Conservation (phyloP, 805 yeast species). For the Candida golubevii region DNA sequence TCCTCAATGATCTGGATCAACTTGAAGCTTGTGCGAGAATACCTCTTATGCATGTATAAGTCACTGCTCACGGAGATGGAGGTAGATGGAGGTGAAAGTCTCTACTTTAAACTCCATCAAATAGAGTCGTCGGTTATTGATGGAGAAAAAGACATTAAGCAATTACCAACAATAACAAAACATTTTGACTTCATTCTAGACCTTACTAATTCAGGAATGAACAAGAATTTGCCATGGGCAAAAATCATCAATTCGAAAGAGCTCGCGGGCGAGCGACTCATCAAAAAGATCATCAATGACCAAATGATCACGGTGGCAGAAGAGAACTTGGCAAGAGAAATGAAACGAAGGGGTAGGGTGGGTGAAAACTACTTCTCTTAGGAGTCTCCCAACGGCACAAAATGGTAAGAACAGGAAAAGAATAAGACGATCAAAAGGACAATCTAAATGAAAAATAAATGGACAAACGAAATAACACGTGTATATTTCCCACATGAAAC, state of each 20-base stretch:
- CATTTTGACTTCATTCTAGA: constrained; percentile 21
- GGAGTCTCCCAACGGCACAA: not conserved
- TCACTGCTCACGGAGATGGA: constrained; percentile 1
- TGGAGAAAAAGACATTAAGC: not conserved
- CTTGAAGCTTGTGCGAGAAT: constrained; percentile 33
- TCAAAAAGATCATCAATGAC: constrained; percentile 28
- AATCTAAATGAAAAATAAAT: too few relatives aligned
- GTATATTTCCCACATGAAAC: not conserved
- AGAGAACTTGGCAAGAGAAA: constrained; percentile 27
- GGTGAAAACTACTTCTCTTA: constrained; percentile 37
- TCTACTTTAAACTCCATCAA: constrained; percentile 6
- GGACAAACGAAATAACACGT: too few relatives aligned
- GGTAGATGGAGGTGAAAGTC: constrained; percentile 6
- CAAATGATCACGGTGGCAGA: constrained; percentile 28
- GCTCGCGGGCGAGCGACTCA: constrained; percentile 9
- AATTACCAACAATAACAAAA: not conserved
- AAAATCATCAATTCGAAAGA: constrained; percentile 10
- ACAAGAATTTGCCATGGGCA: constrained; percentile 46
- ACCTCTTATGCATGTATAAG: constrained; percentile 18
- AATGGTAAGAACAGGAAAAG: not conserved
- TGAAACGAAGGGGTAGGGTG: constrained; percentile 37
- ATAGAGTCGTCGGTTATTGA: constrained; percentile 1
- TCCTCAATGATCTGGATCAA: constrained; percentile 47
- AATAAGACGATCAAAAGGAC: not conserved
- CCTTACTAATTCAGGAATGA: constrained; percentile 49